phyloP scores from a whole-genome alignment of 768 basidiomycete genomes.

The Rhodotorula kratochvilovae region DNA sequence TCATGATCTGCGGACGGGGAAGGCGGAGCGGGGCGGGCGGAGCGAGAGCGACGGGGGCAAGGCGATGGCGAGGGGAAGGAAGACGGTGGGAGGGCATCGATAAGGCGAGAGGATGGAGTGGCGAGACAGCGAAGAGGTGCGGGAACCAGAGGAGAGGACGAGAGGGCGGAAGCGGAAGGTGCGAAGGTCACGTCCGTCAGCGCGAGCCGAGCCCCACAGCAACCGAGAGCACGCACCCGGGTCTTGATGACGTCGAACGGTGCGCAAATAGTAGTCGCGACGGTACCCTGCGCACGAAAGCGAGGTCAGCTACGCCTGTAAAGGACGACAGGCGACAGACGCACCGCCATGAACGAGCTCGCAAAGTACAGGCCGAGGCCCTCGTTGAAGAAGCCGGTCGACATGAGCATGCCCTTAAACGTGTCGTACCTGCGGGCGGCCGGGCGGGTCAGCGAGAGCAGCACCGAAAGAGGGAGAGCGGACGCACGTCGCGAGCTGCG shows the following conservation, averaged over 20 bases:
- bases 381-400: constrained; percentile 32
- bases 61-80: too few species aligned
- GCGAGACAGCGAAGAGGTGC: background rate
- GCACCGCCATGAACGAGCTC: constrained; percentile 40
- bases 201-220: background rate
- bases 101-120: background rate
- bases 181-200: background rate
- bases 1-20: constrained; percentile 38
- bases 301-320: background rate
- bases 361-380: constrained; percentile 41
- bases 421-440: constrained; percentile 37
- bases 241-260: constrained; percentile 43
- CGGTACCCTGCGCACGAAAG: constrained; percentile 27
- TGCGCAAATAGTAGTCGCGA: constrained; percentile 43
- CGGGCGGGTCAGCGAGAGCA: background rate
- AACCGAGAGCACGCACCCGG: constrained; percentile 16
- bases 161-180: background rate
- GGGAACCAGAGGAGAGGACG: background rate
- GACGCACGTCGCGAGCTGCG: constrained; percentile 41
- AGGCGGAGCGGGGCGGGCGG: background rate
- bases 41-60: background rate
- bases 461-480: background rate
- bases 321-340: background rate
- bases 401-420: constrained; percentile 40
- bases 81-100: too few species aligned